Base-by-base conservation (phyloP, 2,329 filamentous ascomycete genomes). In the Penicillium glabrum region DNA sequence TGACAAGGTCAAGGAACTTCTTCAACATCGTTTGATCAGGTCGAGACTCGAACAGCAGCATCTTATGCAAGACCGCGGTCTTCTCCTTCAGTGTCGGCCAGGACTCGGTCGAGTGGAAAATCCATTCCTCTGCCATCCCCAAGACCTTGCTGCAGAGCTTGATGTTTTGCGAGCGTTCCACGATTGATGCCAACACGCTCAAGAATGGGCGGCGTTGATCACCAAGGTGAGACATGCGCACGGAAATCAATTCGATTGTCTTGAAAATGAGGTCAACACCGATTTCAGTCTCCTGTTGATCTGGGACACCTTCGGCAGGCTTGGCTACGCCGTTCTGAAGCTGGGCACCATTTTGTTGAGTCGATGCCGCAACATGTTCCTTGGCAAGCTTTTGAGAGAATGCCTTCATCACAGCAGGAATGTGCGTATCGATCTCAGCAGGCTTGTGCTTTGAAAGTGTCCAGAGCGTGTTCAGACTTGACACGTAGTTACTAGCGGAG, bases 41-140 rank as follows among this genome's bases (percentile, higher is more conserved):
- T 39, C 95, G 85, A 56, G 90, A 86, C 75, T 99, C 95, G 65
- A 99, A 99, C 0, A 93, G 88, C 16, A 98, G 80, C 95, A 99
- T 99, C 78, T 99, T 99, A 68, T 96, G 93, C n/a, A 99, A 79
- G 1, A 99, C 95, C 1, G 96, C 96, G 0, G 93, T 98, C 80
- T 99, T 99, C 76, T 99, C 96, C 74, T 99, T 99, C 1, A 99
- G 82, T 0, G 95, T 99, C 0, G 95, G 95, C 83, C 95, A 97
- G 2, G 92, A 95, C 61, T 96, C 95, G 57, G 91, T 93, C 0
- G 91, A 95, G 63, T 91, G 86, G 80, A 99, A 99, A 6, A 99
- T 90, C 96, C 96, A 99, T 31, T 83, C 85, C 72, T 98, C 93
- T 4, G 97, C 93, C 85, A 99, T 93, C 50, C 89, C 86, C 27